These are phyloP conservation scores for Nakaseomyces sp. DNA, from an alignment of 1,139 yeast species.

Conservation along the genomic window DNA sequence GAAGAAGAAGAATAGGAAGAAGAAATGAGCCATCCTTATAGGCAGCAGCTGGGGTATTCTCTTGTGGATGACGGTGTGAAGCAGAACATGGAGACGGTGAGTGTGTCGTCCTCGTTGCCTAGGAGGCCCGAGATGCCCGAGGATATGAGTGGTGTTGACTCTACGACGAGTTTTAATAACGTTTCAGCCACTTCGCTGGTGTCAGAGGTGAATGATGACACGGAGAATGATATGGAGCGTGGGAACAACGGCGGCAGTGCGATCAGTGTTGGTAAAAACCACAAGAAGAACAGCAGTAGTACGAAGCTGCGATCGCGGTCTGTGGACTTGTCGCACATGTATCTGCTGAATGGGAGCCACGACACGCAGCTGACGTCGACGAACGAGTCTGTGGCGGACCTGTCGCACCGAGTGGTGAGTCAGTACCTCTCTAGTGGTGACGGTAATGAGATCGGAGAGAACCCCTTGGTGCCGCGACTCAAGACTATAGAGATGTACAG, in stretches of 20 bases:
- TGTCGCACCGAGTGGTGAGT: conserved; percentile 33
- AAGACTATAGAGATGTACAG: conserved; percentile 83
- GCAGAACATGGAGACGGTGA: not conserved
- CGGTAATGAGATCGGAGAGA: conserved; percentile 15
- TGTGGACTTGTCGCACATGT: conserved; percentile 35
- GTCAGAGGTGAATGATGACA: not conserved
- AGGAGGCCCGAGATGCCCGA: conserved; percentile 4
- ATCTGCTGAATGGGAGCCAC: conserved; percentile 30
- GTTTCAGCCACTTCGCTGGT: not conserved
- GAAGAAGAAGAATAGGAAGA: not conserved
- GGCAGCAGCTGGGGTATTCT: conserved; percentile 2
- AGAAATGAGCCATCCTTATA: conserved; percentile 4
- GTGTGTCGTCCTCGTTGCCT: conserved; percentile 2
- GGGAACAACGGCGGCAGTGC: not conserved
- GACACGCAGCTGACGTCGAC: conserved; percentile 34
- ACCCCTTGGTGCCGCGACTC: conserved; percentile 57
- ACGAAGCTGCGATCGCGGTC: conserved; percentile 27
- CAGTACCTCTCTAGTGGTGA: conserved; percentile 48
- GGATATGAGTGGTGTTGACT: not conserved
- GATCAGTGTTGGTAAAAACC: not conserved
- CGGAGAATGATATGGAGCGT: too few species aligned
- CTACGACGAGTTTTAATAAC: not conserved
- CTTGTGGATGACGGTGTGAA: not conserved
- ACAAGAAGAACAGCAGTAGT: not conserved
- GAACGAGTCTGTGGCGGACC: conserved; percentile 34